phyloP scores from a whole-genome alignment of 306 rosid genomes.

The Acacia acuminata region DNA sequence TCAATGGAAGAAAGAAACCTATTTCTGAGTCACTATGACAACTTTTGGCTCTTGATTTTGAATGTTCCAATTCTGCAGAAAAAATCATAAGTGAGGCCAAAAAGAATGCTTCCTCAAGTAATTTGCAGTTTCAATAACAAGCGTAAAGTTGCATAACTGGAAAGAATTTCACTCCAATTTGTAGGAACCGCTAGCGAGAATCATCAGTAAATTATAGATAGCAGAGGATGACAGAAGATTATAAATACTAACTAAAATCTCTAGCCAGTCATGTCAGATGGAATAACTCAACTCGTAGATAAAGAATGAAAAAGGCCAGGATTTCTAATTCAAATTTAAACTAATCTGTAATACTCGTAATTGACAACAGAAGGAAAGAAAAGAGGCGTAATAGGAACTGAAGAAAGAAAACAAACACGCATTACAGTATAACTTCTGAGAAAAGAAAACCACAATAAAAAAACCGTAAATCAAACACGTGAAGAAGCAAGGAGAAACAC shows the following conservation, averaged over 20 bases:
- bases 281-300: conserved; percentile 1
- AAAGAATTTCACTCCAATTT: neutral
- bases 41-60: neutral
- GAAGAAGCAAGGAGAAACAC: neutral
- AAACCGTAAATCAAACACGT: neutral
- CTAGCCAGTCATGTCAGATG: neutral
- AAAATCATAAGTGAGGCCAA: neutral
- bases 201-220: neutral
- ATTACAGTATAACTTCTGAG: neutral
- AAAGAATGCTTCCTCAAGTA: neutral
- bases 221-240: neutral
- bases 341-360: neutral
- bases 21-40: neutral
- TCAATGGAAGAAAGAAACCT: neutral
- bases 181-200: neutral
- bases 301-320: neutral
- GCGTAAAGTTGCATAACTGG: neutral
- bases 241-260: neutral
- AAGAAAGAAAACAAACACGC: neutral
- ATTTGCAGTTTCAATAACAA: neutral
- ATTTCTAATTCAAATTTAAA: neutral
- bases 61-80: neutral
- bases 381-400: neutral
- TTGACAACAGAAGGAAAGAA: neutral
- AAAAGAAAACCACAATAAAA: neutral